phyloP scores from a whole-genome alignment of 352 stramenopile genomes.

The Globisporangium viniferum region DNA sequence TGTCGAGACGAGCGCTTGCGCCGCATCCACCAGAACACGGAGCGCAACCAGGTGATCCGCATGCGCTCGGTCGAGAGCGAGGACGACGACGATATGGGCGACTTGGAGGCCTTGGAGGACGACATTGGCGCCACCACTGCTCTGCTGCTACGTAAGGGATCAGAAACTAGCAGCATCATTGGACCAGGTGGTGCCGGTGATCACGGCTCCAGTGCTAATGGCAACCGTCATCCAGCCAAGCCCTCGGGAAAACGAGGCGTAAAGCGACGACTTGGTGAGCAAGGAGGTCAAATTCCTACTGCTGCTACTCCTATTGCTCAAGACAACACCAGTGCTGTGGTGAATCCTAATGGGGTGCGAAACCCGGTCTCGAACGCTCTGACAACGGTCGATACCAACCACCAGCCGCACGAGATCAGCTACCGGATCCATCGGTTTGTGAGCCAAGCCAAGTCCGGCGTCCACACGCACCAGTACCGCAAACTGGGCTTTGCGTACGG shows the following conservation, averaged over 20 bases:
- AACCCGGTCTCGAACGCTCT: not conserved
- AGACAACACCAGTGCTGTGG: not conserved
- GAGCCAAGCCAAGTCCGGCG: constrained; percentile 48
- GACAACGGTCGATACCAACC: not conserved
- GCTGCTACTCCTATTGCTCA: not conserved
- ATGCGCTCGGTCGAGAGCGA: constrained; percentile 42
- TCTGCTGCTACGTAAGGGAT: not conserved
- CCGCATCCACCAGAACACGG: constrained; percentile 58
- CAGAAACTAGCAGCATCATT: not conserved
- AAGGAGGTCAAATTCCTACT: not conserved
- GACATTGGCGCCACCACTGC: not conserved
- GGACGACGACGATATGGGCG: constrained; percentile 22
- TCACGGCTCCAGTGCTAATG: not conserved
- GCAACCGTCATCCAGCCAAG: not conserved
- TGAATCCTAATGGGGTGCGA: not conserved
- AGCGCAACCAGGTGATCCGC: constrained; percentile 52
- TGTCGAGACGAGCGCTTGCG: constrained; percentile 72
- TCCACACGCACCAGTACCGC: constrained; percentile 66
- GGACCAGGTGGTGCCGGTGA: not conserved
- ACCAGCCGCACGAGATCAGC: constrained; percentile 40
- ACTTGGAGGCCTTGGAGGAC: not conserved
- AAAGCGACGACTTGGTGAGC: constrained; percentile 4
- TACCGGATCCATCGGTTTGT: constrained; percentile 71
- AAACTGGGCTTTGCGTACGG: constrained; percentile 79
- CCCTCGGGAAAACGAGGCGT: not conserved